phyloP scores from a whole-genome alignment of 2,329 filamentous ascomycete species.

The Aspergillus sergii region DNA sequence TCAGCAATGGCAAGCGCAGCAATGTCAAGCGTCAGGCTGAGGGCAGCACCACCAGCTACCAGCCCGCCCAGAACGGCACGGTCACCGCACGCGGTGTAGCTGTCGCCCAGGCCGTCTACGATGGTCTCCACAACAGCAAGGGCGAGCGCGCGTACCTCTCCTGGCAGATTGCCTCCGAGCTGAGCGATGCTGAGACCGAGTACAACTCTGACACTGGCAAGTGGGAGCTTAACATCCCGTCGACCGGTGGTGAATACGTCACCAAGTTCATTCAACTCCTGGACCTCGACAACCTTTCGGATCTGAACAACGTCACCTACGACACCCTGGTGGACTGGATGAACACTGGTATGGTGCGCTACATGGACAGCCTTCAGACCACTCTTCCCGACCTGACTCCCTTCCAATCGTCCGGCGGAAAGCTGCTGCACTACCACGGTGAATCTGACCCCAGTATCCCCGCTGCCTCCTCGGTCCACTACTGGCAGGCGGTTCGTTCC shows the following conservation, averaged over 20 bases:
- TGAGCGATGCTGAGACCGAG: conserved; percentile 27
- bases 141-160: conserved; percentile 46
- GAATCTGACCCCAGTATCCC: conserved; percentile 59
- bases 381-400: conserved; percentile 55
- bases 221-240: conserved; percentile 35
- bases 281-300: conserved; percentile 42
- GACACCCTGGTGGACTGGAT: conserved; percentile 61
- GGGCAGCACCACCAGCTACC: conserved; percentile 23
- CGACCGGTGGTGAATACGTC: conserved; percentile 44
- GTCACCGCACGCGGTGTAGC: conserved; percentile 31
- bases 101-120: conserved; percentile 38
- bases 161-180: conserved; percentile 29
- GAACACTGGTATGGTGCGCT: conserved; percentile 51
- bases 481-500: conserved; percentile 56
- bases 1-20: conserved; percentile 26
- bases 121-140: conserved; percentile 45
- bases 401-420: conserved; percentile 55
- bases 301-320: conserved; percentile 55
- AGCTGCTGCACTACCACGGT: conserved; percentile 62
- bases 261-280: conserved; percentile 33
- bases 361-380: conserved; percentile 56
- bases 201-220: conserved; percentile 29
- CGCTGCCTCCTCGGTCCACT: conserved; percentile 57
- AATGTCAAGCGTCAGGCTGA: conserved; percentile 19
- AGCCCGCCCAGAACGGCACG: conserved; percentile 34